Percentiles rank a stretch among this genome's conserved stretches.
Evolutionary conservation across 352 stramenopile species (phyloP).

Genomic region (Pelagophyceae sp.): DNA sequence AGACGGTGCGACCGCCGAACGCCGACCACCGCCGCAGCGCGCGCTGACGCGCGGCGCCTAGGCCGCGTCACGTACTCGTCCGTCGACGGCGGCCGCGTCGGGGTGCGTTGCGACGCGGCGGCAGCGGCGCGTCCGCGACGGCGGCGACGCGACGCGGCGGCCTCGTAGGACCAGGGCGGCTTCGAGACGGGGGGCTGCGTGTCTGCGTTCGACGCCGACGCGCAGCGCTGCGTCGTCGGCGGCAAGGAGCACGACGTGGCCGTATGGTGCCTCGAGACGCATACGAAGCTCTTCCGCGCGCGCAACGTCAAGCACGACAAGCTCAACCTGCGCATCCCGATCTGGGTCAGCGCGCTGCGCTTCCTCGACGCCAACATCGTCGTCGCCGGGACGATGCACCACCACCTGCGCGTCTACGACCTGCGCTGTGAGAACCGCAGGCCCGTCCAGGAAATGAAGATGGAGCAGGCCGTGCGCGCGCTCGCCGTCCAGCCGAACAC

Average conservation of each 20-base stretch:
- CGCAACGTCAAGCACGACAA: conserved; percentile 75
- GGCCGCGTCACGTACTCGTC: not conserved
- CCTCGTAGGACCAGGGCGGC: not conserved
- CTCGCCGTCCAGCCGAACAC: not conserved
- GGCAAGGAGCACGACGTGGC: conserved; percentile 36
- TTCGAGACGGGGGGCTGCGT: not conserved
- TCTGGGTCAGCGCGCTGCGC: conserved; percentile 68
- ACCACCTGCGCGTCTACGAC: conserved; percentile 71
- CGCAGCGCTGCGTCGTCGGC: conserved; percentile 32
- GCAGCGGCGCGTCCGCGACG: not conserved
- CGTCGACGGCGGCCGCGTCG: not conserved
- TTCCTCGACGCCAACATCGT: conserved; percentile 55
- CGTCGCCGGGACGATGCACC: conserved; percentile 61
- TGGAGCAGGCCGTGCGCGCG: not conserved
- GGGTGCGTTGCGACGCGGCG: not conserved
- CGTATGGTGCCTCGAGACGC: conserved; percentile 48
- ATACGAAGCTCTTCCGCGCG: conserved; percentile 55
- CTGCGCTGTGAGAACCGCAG: conserved; percentile 68
- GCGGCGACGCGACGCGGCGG: conserved; percentile 36
- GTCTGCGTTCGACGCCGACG: not conserved
- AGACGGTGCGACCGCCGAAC: too few relatives aligned
- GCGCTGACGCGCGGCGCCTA: not conserved
- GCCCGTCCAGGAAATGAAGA: conserved; percentile 48
- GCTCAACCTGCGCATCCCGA: conserved; percentile 69
- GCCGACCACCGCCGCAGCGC: not conserved